A percentile compares a stretch with the other conserved stretches of the same genome.
phyloP scores from a whole-genome alignment of 2,329 filamentous ascomycete genomes.

The Neonectria faginata region DNA sequence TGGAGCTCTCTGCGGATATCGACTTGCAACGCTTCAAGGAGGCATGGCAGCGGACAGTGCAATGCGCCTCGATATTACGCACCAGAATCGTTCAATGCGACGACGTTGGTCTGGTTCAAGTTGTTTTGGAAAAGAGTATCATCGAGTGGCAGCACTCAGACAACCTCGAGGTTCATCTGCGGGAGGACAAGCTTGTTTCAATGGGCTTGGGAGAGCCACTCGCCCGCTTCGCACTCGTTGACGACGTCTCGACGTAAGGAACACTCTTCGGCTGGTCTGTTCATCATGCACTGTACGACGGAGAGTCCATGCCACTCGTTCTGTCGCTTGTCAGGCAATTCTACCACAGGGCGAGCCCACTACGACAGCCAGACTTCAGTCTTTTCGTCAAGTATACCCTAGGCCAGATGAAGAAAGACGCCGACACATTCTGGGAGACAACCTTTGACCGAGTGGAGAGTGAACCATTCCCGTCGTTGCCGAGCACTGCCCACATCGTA shows the following conservation, averaged over 20 bases:
- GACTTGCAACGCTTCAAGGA: conserved; percentile 19
- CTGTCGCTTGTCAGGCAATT: not conserved
- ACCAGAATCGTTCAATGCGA: conserved; percentile 59
- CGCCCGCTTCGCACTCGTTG: conserved; percentile 54
- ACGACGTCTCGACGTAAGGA: conserved; percentile 38
- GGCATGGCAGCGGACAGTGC: conserved; percentile 30
- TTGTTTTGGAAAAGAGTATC: conserved; percentile 56
- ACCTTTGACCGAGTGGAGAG: no score
- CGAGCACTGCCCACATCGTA: no score
- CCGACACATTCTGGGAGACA: no score
- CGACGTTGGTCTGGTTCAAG: conserved; percentile 57
- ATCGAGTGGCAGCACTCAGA: conserved; percentile 35
- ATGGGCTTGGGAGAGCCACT: conserved; percentile 56
- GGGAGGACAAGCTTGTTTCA: conserved; percentile 48
- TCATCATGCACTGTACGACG: conserved; percentile 63
- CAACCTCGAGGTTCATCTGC: conserved; percentile 43
- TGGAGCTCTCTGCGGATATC: conserved; percentile 20
- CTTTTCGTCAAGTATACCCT: no score
- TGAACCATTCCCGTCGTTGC: no score
- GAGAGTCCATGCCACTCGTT: conserved; percentile 5
- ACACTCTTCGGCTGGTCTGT: conserved; percentile 45
- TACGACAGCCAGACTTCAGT: not conserved
- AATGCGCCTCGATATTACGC: conserved; percentile 51
- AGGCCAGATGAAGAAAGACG: no score
- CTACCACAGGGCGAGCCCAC: not conserved